These are phyloP conservation scores for Thelonectria blattea DNA, from an alignment of 2,329 filamentous ascomycete species.

Conservation along the genomic window DNA sequence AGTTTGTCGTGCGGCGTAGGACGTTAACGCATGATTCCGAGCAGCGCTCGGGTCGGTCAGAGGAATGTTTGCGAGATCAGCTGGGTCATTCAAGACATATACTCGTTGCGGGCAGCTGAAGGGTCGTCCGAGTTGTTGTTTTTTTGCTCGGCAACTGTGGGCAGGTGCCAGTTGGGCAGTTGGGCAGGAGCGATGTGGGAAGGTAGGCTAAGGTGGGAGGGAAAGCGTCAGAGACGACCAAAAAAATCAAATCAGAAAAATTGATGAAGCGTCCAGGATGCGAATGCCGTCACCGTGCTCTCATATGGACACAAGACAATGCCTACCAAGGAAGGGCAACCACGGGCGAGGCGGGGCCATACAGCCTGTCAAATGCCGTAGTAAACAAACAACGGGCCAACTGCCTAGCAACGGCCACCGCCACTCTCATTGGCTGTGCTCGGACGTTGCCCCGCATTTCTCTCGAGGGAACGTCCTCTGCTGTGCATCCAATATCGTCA, in stretches of 20 bases:
- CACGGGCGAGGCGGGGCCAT: conserved; percentile 33
- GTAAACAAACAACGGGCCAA: conserved; percentile 46
- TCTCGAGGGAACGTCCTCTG: conserved; percentile 19
- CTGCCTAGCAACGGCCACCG: conserved; percentile 41
- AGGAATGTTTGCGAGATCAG: conserved; percentile 28
- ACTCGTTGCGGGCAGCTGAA: conserved; percentile 13
- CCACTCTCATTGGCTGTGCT: conserved; percentile 33
- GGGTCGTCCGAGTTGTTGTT: background rate
- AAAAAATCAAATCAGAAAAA: conserved; percentile 1
- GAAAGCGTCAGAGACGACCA: conserved; percentile 12
- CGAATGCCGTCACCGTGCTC: conserved; percentile 33
- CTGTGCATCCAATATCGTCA: conserved; percentile 22
- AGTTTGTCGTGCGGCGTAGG: conserved; percentile 17
- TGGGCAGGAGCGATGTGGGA: background rate
- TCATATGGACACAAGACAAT: conserved; percentile 23
- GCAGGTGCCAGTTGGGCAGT: conserved; percentile 9
- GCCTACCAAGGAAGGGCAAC: conserved; percentile 25
- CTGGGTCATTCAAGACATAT: conserved; percentile 34
- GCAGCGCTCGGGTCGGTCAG: conserved; percentile 30
- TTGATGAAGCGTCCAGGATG: conserved; percentile 24
- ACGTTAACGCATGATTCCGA: conserved; percentile 44
- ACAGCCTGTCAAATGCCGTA: conserved; percentile 25
- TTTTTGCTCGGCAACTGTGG: conserved; percentile 11
- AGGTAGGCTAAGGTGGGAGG: conserved; percentile 12
- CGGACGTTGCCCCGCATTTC: conserved; percentile 22